These are phyloP conservation scores for Ustilago tritici DNA, from an alignment of 1,284 basidiomycete genomes.

Conservation along the genomic window DNA sequence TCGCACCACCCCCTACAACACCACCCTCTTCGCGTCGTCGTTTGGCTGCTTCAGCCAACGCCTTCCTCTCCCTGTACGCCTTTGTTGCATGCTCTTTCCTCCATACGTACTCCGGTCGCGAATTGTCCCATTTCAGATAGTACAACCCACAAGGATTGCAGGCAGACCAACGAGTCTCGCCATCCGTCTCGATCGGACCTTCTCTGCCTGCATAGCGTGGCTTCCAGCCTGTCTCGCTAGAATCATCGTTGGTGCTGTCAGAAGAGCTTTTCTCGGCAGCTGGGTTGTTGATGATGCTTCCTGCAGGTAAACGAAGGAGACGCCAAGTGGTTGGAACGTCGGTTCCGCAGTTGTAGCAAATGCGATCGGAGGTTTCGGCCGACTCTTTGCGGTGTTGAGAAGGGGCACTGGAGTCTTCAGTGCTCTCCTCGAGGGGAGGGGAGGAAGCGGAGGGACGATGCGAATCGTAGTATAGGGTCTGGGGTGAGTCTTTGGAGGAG, in stretches of 20 bases:
- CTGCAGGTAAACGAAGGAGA: conserved; percentile 49
- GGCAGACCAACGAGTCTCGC: conserved; percentile 56
- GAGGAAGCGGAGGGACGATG: conserved; percentile 24
- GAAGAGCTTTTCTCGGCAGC: conserved; percentile 37
- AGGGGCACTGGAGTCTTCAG: conserved; percentile 21
- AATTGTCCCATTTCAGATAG: conserved; percentile 59
- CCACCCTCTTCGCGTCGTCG: conserved; percentile 20
- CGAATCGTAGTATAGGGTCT: conserved; percentile 13
- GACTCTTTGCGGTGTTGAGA: conserved; percentile 28
- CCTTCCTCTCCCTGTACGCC: conserved; percentile 35
- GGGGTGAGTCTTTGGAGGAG: conserved; percentile 24
- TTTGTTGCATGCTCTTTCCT: conserved; percentile 46
- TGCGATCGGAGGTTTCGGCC: conserved; percentile 17
- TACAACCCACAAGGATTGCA: conserved; percentile 67
- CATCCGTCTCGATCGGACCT: conserved; percentile 42
- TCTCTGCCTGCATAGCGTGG: conserved; percentile 25
- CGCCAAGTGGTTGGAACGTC: conserved; percentile 57
- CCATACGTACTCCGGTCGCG: conserved; percentile 58
- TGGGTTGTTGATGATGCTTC: conserved; percentile 49
- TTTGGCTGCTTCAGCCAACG: conserved; percentile 32
- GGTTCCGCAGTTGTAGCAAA: conserved; percentile 67
- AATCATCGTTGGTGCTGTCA: conserved; percentile 24
- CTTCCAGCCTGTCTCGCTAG: conserved; percentile 19
- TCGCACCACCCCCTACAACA: background rate
- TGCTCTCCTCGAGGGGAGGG: conserved; percentile 22